phyloP scores from a whole-genome alignment of 2,329 filamentous ascomycete species.

The Magnaporthiopsis incrustans region DNA sequence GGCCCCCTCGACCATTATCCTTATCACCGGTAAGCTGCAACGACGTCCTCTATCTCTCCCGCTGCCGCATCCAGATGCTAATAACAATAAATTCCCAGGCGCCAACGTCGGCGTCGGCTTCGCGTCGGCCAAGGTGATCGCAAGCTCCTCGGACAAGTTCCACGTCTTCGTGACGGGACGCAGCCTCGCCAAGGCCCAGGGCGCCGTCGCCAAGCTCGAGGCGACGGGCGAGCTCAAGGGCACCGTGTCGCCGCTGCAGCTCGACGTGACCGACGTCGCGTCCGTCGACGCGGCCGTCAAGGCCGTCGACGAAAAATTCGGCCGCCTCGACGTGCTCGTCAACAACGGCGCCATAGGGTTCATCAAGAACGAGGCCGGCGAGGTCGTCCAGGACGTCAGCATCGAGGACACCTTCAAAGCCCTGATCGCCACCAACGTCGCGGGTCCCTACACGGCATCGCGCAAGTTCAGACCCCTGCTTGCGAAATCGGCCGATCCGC shows the following conservation, averaged over 20 bases:
- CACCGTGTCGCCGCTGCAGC: constrained; percentile 25
- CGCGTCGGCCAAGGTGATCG: constrained; percentile 30
- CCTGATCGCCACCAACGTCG: constrained; percentile 24
- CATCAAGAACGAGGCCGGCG: constrained; percentile 3
- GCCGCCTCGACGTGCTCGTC: constrained; percentile 24
- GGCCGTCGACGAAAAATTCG: constrained; percentile 20
- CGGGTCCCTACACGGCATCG: constrained; percentile 21
- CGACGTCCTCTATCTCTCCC: neutral
- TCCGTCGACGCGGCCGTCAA: constrained; percentile 28
- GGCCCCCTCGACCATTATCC: constrained; percentile 3
- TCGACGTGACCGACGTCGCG: constrained; percentile 33
- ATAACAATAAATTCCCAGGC: constrained; percentile 18
- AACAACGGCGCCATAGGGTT: constrained; percentile 22
- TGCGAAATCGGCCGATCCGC: constrained; percentile 17
- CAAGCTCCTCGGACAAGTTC: constrained; percentile 26
- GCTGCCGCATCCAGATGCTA: neutral
- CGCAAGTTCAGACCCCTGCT: constrained; percentile 24
- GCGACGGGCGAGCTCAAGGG: constrained; percentile 12
- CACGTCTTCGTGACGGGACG: constrained; percentile 31
- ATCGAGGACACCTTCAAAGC: constrained; percentile 3
- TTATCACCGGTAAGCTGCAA: constrained; percentile 2
- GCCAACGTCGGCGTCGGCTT: constrained; percentile 36
- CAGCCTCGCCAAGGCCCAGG: constrained; percentile 24
- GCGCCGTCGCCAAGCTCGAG: constrained; percentile 23
- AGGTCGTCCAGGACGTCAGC: neutral